These are phyloP conservation scores for Hymenoscyphus fructigenus DNA, from an alignment of 2,329 filamentous ascomycete genomes.

Conservation along the genomic window DNA sequence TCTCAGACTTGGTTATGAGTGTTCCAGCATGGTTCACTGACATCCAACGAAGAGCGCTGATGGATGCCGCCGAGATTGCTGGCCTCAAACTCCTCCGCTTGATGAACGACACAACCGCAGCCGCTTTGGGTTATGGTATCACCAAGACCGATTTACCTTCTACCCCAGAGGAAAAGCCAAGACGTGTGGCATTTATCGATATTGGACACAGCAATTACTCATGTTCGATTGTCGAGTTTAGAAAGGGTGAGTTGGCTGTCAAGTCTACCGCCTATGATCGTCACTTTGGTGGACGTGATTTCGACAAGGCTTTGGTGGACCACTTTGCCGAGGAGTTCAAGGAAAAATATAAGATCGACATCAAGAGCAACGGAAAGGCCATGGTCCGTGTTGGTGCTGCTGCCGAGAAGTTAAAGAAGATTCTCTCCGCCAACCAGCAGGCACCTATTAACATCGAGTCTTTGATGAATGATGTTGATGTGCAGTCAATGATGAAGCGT, in stretches of 20 bases:
- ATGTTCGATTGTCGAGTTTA: conserved; percentile 90
- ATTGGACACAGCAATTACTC: conserved; percentile 97
- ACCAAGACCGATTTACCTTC: conserved; percentile 89
- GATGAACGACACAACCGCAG: conserved; percentile 97
- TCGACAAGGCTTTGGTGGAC: conserved; percentile 91
- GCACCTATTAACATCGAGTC: conserved; percentile 96
- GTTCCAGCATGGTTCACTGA: conserved; percentile 98
- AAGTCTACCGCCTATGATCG: conserved; percentile 91
- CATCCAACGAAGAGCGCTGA: conserved; percentile 79
- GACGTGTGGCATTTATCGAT: conserved; percentile 88
- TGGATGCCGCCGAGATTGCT: conserved; percentile 91
- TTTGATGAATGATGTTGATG: conserved; percentile 96
- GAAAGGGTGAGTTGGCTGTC: conserved; percentile 92
- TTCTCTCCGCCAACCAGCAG: conserved; percentile 90
- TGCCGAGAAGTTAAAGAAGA: conserved; percentile 98
- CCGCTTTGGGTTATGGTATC: conserved; percentile 94
- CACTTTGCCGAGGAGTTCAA: conserved; percentile 96
- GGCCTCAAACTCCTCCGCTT: conserved; percentile 89
- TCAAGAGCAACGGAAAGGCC: conserved; percentile 86
- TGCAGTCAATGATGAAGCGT: conserved; percentile 82
- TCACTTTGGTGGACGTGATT: conserved; percentile 95
- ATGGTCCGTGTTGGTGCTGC: conserved; percentile 81
- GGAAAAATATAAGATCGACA: conserved; percentile 96
- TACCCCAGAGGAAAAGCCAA: conserved; percentile 82
- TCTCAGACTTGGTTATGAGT: conserved; percentile 90